These are phyloP conservation scores for Arxiozyma telluris DNA, from an alignment of 1,139 yeast species.

Conservation along the genomic window DNA sequence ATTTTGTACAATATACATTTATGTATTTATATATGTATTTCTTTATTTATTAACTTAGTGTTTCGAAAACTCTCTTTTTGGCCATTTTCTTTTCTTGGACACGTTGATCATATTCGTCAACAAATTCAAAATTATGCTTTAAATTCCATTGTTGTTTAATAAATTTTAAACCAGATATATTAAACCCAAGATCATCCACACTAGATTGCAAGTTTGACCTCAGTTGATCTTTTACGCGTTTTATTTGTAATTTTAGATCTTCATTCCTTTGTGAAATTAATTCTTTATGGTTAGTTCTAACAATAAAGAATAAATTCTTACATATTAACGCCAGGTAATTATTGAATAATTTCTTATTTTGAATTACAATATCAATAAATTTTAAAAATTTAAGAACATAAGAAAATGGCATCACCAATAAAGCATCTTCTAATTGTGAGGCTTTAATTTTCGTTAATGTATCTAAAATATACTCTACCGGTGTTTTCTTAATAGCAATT, in stretches of 20 bases:
- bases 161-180: constrained; percentile 72
- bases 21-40: neutral
- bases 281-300: constrained; percentile 70
- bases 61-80: constrained; percentile 59
- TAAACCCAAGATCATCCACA: constrained; percentile 66
- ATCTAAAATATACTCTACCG: constrained; percentile 72
- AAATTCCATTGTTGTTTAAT: constrained; percentile 72
- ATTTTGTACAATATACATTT: neutral
- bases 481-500: constrained; percentile 58
- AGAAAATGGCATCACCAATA: constrained; percentile 83
- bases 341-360: constrained; percentile 37
- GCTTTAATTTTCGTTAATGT: constrained; percentile 62
- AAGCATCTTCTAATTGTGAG: constrained; percentile 85
- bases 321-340: constrained; percentile 55
- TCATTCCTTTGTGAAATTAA: constrained; percentile 58
- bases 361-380: constrained; percentile 72
- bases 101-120: constrained; percentile 57
- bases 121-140: constrained; percentile 63
- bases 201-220: constrained; percentile 46
- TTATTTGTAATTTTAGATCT: constrained; percentile 48
- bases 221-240: constrained; percentile 48
- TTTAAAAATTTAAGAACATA: constrained; percentile 61
- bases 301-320: constrained; percentile 62
- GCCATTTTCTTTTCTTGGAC: constrained; percentile 47
- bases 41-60: constrained; percentile 15